phyloP scores from a whole-genome alignment of 225 moss, liverwort and hornwort genomes.

The Pseudisothecium myosuroides region DNA sequence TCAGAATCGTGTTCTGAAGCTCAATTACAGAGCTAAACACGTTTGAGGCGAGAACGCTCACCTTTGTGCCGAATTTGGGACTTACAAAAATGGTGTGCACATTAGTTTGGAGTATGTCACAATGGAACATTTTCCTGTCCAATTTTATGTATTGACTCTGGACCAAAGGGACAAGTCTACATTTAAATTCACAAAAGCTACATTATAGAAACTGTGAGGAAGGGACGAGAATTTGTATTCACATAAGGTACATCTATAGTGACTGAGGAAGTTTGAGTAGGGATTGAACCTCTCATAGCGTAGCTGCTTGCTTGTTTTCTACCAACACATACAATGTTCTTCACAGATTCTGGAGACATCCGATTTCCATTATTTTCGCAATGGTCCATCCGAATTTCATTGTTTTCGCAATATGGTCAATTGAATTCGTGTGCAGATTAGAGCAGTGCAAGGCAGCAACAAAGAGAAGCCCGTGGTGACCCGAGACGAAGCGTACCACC shows the following conservation, averaged over 20 bases:
- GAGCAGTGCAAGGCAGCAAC: slow-evolving; percentile 36
- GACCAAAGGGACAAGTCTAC: not conserved
- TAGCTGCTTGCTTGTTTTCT: not conserved
- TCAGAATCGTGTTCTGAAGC: not conserved
- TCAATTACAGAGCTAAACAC: not conserved
- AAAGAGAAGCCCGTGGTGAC: slow-evolving; percentile 7
- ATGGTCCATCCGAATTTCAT: not conserved
- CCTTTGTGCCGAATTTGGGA: not conserved
- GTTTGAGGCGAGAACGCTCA: not conserved
- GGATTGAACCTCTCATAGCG: too few species aligned
- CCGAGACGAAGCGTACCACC: slow-evolving; percentile 47
- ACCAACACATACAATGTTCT: not conserved
- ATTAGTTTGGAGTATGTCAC: not conserved
- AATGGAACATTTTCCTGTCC: not conserved
- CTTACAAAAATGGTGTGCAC: not conserved
- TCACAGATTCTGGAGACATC: not conserved
- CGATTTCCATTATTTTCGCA: not conserved
- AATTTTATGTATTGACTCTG: not conserved
- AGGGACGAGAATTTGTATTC: not conserved
- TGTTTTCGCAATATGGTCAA: not conserved
- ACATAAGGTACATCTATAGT: not conserved
- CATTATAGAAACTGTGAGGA: not conserved
- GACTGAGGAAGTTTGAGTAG: not conserved
- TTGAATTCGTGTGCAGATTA: slow-evolving; percentile 38
- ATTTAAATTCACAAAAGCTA: not conserved